Base-by-base conservation (phyloP, 2,329 filamentous ascomycete species). In the Huntiella bhutanensis region DNA sequence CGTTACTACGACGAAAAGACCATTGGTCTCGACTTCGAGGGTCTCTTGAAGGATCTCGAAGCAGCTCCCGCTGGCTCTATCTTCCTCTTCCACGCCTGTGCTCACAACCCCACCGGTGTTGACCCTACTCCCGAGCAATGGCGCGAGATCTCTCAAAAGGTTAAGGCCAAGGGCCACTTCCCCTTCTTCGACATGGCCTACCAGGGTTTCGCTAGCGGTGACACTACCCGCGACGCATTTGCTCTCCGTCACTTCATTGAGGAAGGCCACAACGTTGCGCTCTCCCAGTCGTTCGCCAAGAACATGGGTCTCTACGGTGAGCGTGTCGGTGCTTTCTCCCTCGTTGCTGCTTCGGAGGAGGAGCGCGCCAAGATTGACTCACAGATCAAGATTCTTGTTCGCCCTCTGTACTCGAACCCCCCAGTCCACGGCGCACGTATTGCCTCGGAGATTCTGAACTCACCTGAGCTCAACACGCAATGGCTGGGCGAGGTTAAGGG, bases 231-330 rank as follows among this genome's bases (percentile, higher is more conserved):
- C 64, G 88, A 98, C 62, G 91, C 91, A 53, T 96, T 88, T 61
- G 84, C 91, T 51, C 74, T 96, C 54, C 79, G 91, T 55, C 73
- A 95, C 72, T 98, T 98, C 63, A 77, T 95, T 62, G 74, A 85
- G 67, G 70, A 95, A 68, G 88, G 88, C 57, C 86, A 94, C 70
- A 76, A 85, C 60, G 77, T 91, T 60, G 79, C 77, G 59, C 77
- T 96, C 52, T 80, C 82, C 58, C 88, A 96, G 70, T 91, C 82
- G 46, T 96, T 96, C 64, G 88, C 88, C 62, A 96, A 96, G 81
- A 98, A 98, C 76, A 96, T 98, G 88, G 91, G 91, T 68, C 83
- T 98, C 52, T 96, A 98, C 62, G 91, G 91, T 61, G 91, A 98
- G 73, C 88, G 91, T 68, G 85, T 93, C 51, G 91, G 91, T 59